Conservation (phyloP, 345 rosid genomes). For the Raphanus raphanistrum region DNA sequence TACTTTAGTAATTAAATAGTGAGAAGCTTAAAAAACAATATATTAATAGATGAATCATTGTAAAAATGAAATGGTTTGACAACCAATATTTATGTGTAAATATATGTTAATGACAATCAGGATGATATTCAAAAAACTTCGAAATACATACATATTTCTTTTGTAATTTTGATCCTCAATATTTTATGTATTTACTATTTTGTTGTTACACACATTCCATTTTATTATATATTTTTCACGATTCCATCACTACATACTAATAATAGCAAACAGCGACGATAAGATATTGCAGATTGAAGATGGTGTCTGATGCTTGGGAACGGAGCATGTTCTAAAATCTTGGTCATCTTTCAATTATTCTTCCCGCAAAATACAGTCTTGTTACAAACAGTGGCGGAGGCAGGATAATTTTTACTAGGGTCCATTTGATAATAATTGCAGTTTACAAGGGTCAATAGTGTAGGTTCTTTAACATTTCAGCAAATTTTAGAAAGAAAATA, state of each 20-base stretch:
- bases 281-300: constrained; percentile 2
- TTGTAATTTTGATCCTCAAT: background rate
- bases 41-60: background rate
- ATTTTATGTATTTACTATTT: background rate
- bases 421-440: too few relatives aligned
- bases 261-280: background rate
- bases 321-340: constrained; percentile 32
- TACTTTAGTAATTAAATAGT: background rate
- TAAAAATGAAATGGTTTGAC: background rate
- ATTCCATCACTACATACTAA: background rate
- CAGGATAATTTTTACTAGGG: too few relatives aligned
- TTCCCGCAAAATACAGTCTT: background rate
- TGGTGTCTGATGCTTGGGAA: constrained; percentile 27
- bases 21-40: background rate
- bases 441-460: too few relatives aligned
- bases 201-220: background rate
- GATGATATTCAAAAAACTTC: background rate
- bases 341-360: constrained; percentile 29
- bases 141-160: background rate
- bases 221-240: background rate
- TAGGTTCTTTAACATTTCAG: too few relatives aligned
- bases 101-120: background rate
- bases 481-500: too few relatives aligned
- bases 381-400: background rate
- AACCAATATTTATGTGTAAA: background rate